Conservation (phyloP, 345 rosid genomes). For the Psidium guajava region DNA sequence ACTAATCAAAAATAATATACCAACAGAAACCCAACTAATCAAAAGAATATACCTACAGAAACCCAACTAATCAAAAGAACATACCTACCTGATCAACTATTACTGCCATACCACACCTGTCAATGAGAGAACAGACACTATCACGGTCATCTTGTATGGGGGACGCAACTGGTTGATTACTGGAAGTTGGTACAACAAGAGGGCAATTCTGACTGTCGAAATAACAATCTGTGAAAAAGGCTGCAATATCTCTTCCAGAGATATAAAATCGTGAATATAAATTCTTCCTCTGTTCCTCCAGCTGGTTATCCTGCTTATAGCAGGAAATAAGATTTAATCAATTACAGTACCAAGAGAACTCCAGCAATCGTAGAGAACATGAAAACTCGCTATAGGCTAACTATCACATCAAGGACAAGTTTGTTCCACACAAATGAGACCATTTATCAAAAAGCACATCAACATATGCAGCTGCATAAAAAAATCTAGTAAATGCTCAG, state of each 20-base stretch:
- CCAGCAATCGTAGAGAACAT: constrained; percentile 3
- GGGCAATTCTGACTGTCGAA: constrained; percentile 35
- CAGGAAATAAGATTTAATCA: not conserved
- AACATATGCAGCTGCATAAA: not conserved
- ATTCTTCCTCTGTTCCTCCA: constrained; percentile 72
- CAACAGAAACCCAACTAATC: not conserved
- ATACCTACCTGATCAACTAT: constrained; percentile 81
- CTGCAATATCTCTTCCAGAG: constrained; percentile 96
- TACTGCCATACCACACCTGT: constrained; percentile 94
- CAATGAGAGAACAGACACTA: constrained; percentile 64
- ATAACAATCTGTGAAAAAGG: constrained; percentile 67
- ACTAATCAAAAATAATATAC: not conserved
- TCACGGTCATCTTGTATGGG: constrained; percentile 32
- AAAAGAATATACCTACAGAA: constrained; percentile 3
- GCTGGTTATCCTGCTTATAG: constrained; percentile 47
- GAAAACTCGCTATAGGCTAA: not conserved
- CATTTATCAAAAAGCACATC: not conserved
- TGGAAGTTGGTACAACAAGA: constrained; percentile 23
- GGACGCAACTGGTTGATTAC: constrained; percentile 27
- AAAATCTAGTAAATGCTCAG: not conserved
- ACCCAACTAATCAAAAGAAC: not conserved
- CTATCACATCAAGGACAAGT: not conserved
- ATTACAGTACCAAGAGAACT: not conserved
- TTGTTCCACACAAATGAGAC: not conserved
- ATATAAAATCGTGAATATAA: constrained; percentile 82